Evolutionary conservation across 306 rosid genomes (phyloP), one percentile per base, ranked within the genome.

Genomic region (Glycine soja): DNA sequence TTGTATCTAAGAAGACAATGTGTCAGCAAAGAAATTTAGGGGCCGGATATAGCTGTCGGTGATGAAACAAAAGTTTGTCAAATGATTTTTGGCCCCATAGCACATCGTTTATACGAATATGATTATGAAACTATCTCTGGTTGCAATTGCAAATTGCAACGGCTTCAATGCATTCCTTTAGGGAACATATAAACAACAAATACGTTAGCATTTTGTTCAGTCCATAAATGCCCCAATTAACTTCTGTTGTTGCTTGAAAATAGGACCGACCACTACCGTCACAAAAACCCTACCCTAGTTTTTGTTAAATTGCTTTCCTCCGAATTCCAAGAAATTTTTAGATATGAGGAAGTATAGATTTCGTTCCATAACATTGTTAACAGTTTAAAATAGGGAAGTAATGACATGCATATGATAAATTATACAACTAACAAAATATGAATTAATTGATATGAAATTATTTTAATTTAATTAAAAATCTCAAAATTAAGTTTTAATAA

Each of bases 31-130:
- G 75, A 67, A 71, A 81, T 85, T 64, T 63, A 77, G 43, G 62
- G 57, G 56, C 50, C 57, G 18, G 76, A 85, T 76, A 63, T 76
- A 4, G 7, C 6, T 85, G 88, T 85, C 88, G 88, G 85, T 34
- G 10, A 42, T 42, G 2, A 42, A 42, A 7, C 46, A 42, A 42
- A 8, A 42, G 46, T 85, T 76, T 70, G 88, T 80, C 85, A 63
- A 38, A 80, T 48, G 8, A 10, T 7, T 63, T 70, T 43, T 72
- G 85, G 36, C 82, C 88, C 71, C 30, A 24, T 24, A 66, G 58
- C 76, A 19, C 7, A 42, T 42, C 8, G 9, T 42, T 42, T 42
- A 42, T 42, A 14, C 30, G 30, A 24, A 24, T 66, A 66, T 34
- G 13, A 34, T 34, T 36, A 64, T 64, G 13, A 12, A 43, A 5